Conservation (phyloP, 2,329 filamentous ascomycete species). For the Periconia digitata region DNA sequence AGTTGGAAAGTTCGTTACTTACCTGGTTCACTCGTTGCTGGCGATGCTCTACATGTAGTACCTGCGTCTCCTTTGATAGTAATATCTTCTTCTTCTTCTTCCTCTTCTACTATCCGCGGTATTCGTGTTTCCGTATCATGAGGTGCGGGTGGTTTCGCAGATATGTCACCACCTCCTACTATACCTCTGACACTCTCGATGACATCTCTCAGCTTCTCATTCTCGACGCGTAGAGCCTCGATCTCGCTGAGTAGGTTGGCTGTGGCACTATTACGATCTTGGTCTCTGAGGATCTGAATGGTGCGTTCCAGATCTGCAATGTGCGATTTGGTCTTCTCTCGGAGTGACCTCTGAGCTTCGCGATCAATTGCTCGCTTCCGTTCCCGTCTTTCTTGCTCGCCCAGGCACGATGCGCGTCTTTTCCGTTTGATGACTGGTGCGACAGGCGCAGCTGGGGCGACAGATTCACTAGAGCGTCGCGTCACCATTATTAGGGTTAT, state of each 20-base stretch:
- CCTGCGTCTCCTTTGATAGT: conserved; percentile 1
- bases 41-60: background rate
- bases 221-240: conserved; percentile 33
- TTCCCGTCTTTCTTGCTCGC: conserved; percentile 38
- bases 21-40: background rate
- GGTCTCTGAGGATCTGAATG: conserved; percentile 36
- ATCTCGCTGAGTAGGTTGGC: conserved; percentile 35
- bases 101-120: background rate
- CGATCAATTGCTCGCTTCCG: conserved; percentile 40
- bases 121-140: background rate
- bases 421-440: conserved; percentile 37
- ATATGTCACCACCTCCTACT: conserved; percentile 24
- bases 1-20: conserved; percentile 22
- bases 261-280: conserved; percentile 36
- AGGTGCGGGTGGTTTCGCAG: conserved; percentile 13
- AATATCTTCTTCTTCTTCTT: conserved; percentile 7
- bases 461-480: conserved; percentile 26
- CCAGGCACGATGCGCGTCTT: conserved; percentile 34
- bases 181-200: conserved; percentile 39
- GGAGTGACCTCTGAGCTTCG: conserved; percentile 37
- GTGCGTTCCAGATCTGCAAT: conserved; percentile 41
- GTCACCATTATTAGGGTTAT: conserved; percentile 24
- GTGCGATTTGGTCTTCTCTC: conserved; percentile 42
- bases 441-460: conserved; percentile 18
- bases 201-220: conserved; percentile 34